Evolutionary conservation across 208 protist genomes (phyloP), one percentile per base, ranked within the genome.

Genomic region (Zelonia costaricensis): DNA sequence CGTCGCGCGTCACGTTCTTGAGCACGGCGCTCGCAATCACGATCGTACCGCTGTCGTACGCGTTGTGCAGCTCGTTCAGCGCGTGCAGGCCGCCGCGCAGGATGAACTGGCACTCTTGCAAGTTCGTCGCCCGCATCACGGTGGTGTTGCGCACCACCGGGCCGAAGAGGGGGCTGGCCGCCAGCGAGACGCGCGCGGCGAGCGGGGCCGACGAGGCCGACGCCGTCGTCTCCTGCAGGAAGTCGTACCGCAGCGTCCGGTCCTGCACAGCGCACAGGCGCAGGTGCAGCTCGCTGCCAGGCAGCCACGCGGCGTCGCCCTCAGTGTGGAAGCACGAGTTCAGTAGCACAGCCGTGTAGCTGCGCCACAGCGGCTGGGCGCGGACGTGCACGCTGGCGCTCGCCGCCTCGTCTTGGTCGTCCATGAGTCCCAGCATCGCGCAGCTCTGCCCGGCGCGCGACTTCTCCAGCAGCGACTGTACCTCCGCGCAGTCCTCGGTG

Each of bases 101-200:
- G 0, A 68, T 38, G 9, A 27, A 31, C 40, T 58, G 39, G 59
- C 57, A 64, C 43, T 47, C 58, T 28, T 18, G 7, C 48, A 45
- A 7, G 28, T 25, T 58, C 13, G 25, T 59, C 0, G 49, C 58
- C 31, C 59, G 45, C 46, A 53, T 38, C 39, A 74, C 48, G 10
- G 62, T 65, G 16, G 60, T 63, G 55, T 75, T 76, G 52, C 48
- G 39, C 33, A 86, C 57, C 9, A 76, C 74, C 1, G 69, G 59
- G 22, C 80, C 80, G 6, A 70, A 75, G 36, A 86, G 62, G 0
- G 80, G 76, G 12, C 68, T 75, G 10, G 51, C 63, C 5, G 48
- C 63, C 6, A 80, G 42, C 33, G 40, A 40, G 18, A 70, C 57
- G 6, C 39, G 52, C 16, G 33, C 38, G 4, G 30, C 28, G 47